phyloP scores from a whole-genome alignment of 805 yeast species.

The Metschnikowia kunwiensis region DNA sequence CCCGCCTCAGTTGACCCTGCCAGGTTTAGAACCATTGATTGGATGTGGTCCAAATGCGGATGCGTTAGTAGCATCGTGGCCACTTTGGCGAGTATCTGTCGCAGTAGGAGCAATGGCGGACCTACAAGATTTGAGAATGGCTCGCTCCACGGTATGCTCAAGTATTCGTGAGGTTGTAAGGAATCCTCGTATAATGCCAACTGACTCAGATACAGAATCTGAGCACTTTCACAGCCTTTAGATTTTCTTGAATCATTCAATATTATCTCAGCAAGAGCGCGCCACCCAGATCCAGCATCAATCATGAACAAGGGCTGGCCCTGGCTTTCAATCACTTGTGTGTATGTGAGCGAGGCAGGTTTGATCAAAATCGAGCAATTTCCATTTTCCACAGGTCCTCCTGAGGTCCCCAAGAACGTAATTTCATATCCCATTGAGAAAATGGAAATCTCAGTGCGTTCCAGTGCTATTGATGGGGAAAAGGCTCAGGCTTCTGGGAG shows the following conservation, averaged over 20 bases:
- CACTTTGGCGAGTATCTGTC: constrained; percentile 26
- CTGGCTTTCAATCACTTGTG: constrained; percentile 26
- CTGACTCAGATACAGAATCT: constrained; percentile 10
- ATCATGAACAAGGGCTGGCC: constrained; percentile 46
- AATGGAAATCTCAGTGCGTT: too few relatives aligned
- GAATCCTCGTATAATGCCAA: constrained; percentile 33
- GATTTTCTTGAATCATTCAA: neutral
- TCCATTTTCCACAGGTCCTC: constrained; percentile 76
- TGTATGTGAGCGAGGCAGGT: constrained; percentile 44
- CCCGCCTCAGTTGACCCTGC: constrained; percentile 42
- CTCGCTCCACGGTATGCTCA: constrained; percentile 19
- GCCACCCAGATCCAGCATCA: constrained; percentile 79
- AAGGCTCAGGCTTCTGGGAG: too few relatives aligned
- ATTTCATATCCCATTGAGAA: constrained; percentile 50
- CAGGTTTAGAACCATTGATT: constrained; percentile 67
- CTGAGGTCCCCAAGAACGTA: constrained; percentile 72
- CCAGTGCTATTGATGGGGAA: too few relatives aligned
- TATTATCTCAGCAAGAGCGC: constrained; percentile 45
- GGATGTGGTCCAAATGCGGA: constrained; percentile 79
- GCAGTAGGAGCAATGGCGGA: constrained; percentile 8
- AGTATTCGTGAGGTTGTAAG: constrained; percentile 22
- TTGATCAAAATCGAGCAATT: constrained; percentile 70
- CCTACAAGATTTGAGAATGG: constrained; percentile 25
- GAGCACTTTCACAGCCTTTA: neutral
- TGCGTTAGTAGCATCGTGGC: constrained; percentile 58